Evolutionary conservation across 2,329 filamentous ascomycete species (phyloP), one percentile per base, ranked within the genome.

Genomic region (Botryotinia narcissicola): DNA sequence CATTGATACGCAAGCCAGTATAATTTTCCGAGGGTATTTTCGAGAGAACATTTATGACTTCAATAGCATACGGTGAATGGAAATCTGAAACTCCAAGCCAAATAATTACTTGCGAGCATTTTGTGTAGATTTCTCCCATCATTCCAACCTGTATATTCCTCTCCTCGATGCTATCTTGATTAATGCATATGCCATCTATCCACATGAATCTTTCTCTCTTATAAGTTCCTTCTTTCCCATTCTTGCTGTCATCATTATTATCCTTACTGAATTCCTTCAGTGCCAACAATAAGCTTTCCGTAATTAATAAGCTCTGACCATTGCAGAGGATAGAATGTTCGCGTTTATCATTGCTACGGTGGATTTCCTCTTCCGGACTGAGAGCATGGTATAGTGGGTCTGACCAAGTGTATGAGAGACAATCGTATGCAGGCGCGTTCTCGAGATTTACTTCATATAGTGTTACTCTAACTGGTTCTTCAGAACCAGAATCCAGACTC

Each of bases 111-210:
- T 70, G 40, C 4, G n/a, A 46, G 9, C 74, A 67, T n/a, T 46
- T n/a, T 1, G 48, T 51, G 29, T 77, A 75, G 14, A 77, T 74
- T 5, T 59, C 35, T 6, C 62, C 51, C 75, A 77, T 77, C n/a
- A 74, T 61, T 4, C 48, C 37, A 25, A 76, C 74, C 35, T 77
- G 75, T 20, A 67, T 35, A 12, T 60, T 42, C 1, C 73, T 59
- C 35, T 77, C 75, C 10, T 59, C 29, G 10, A 63, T 32, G 29
- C 75, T 72, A 1, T 69, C 42, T 59, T 75, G 75, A 66, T 77
- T 75, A 25, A 77, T 74, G 51, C 74, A 76, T 8, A 77, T 62
- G 0, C 74, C 74, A 61, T 77, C 75, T 44, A 77, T 74, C 75
- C 75, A 77, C 14, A 76, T 35, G 1, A 72, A 35, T 5, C 18